These are phyloP conservation scores for Podaxis pistillaris DNA, from an alignment of 768 basidiomycete genomes.

Conservation along the genomic window DNA sequence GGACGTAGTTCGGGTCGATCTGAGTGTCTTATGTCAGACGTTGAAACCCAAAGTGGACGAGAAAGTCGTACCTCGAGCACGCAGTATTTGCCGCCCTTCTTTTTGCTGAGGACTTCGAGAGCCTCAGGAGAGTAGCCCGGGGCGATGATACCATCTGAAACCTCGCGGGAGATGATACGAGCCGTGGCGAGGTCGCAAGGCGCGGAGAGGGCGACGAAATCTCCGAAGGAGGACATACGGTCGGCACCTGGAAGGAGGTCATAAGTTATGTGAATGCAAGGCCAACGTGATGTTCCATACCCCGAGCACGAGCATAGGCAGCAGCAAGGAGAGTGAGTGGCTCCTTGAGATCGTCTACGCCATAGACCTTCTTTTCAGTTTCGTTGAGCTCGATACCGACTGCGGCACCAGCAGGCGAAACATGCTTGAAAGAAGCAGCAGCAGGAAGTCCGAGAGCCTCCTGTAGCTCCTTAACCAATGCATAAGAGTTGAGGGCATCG, in stretches of 20 bases:
- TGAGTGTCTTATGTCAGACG: slow-evolving; percentile 27
- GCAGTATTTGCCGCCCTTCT: slow-evolving; percentile 99
- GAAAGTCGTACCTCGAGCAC: slow-evolving; percentile 74
- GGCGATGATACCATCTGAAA: slow-evolving; percentile 97
- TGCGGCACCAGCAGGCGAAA: slow-evolving; percentile 96
- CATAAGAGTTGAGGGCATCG: slow-evolving; percentile 96
- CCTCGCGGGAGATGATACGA: slow-evolving; percentile 96
- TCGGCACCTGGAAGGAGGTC: slow-evolving; percentile 68
- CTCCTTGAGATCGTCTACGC: slow-evolving; percentile 93
- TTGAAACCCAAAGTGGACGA: not conserved
- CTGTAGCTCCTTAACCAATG: slow-evolving; percentile 91
- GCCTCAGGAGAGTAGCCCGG: slow-evolving; percentile 90
- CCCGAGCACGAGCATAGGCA: slow-evolving; percentile 95
- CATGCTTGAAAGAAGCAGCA: slow-evolving; percentile 99
- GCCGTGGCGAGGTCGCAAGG: slow-evolving; percentile 94
- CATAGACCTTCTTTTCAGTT: slow-evolving; percentile 90
- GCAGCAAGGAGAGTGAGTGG: slow-evolving; percentile 83
- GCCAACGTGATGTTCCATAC: slow-evolving; percentile 35
- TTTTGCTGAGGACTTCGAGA: slow-evolving; percentile 87
- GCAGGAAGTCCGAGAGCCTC: slow-evolving; percentile 87
- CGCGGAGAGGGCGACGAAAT: slow-evolving; percentile 94
- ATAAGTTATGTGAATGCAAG: not conserved
- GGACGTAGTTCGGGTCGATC: slow-evolving; percentile 87
- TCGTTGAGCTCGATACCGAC: slow-evolving; percentile 84
- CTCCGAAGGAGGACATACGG: slow-evolving; percentile 99